These are phyloP conservation scores for Paecilomyces sp. DNA, from an alignment of 2,329 filamentous ascomycete species.

Conservation along the genomic window DNA sequence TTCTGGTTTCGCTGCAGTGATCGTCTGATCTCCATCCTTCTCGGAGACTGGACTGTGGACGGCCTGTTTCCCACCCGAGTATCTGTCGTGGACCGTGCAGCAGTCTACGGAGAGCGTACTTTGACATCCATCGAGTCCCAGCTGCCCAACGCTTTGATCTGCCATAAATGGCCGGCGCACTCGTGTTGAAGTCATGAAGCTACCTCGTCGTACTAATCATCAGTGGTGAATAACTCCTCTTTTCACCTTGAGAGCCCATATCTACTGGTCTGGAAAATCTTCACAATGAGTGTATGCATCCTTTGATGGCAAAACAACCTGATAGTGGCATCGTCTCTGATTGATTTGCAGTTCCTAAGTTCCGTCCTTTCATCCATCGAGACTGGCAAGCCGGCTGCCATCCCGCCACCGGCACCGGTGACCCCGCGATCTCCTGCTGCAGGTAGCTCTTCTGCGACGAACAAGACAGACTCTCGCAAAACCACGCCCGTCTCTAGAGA, in stretches of 20 bases:
- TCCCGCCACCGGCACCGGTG: conserved; percentile 13
- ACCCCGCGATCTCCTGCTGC: conserved; percentile 16
- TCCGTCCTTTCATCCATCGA: conserved; percentile 46
- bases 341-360: conserved; percentile 38
- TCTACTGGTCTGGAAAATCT: background rate
- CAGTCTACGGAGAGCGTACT: background rate
- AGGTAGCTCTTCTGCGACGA: conserved; percentile 13
- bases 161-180: conserved; percentile 10
- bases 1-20: background rate
- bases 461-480: conserved; percentile 16
- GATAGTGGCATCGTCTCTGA: conserved; percentile 12
- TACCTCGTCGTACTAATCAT: conserved; percentile 29
- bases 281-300: conserved; percentile 33
- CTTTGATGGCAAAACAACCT: background rate
- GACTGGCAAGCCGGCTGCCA: conserved; percentile 28
- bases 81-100: background rate
- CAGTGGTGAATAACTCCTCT: conserved; percentile 26
- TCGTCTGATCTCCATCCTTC: background rate
- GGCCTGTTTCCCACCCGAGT: background rate
- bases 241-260: conserved; percentile 4
- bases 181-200: conserved; percentile 33
- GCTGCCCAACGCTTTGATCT: conserved; percentile 3
- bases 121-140: background rate
- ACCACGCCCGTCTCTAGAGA: conserved; percentile 5
- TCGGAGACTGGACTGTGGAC: background rate